These are phyloP conservation scores for Trebouxia sp. DNA, from an alignment of 139 green algal species.

Conservation along the genomic window DNA sequence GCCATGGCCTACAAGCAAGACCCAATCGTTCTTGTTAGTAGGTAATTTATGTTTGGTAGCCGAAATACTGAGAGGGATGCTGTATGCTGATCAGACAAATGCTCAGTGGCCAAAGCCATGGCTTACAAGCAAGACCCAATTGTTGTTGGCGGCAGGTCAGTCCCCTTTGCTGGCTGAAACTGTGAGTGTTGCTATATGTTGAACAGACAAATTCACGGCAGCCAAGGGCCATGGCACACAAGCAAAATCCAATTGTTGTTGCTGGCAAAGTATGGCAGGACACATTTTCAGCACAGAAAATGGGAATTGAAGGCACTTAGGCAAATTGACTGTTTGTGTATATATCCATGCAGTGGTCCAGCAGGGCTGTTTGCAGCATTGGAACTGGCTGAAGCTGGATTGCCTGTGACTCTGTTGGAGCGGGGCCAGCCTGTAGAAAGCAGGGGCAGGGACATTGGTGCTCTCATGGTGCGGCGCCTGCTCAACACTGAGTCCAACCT, in stretches of 20 bases:
- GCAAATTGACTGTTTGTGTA: background rate
- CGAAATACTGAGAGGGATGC: too few species aligned
- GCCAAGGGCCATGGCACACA: too few species aligned
- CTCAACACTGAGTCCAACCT: constrained; percentile 79
- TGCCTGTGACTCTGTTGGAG: constrained; percentile 75
- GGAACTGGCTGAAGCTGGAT: constrained; percentile 47
- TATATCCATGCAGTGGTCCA: constrained; percentile 55
- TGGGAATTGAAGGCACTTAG: too few species aligned
- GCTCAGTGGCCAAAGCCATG: too few species aligned
- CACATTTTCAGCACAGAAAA: too few species aligned
- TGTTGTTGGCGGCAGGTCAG: constrained; percentile 41
- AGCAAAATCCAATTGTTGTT: constrained; percentile 19
- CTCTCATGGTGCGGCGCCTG: constrained; percentile 64
- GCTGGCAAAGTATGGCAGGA: too few species aligned
- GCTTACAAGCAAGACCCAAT: too few species aligned
- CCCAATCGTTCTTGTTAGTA: constrained; percentile 26
- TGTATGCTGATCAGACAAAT: too few species aligned
- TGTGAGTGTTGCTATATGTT: too few species aligned
- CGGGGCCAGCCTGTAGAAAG: constrained; percentile 77
- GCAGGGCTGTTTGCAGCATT: constrained; percentile 86
- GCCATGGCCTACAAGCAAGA: background rate
- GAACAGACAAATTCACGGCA: too few species aligned
- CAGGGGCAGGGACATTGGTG: constrained; percentile 80
- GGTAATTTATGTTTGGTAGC: too few species aligned
- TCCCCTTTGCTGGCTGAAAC: background rate